A percentile compares a stretch with the other conserved stretches of the same genome.
These are phyloP conservation scores for Clonostachys sp. DNA, from an alignment of 2,329 filamentous ascomycete genomes.

Conservation along the genomic window DNA sequence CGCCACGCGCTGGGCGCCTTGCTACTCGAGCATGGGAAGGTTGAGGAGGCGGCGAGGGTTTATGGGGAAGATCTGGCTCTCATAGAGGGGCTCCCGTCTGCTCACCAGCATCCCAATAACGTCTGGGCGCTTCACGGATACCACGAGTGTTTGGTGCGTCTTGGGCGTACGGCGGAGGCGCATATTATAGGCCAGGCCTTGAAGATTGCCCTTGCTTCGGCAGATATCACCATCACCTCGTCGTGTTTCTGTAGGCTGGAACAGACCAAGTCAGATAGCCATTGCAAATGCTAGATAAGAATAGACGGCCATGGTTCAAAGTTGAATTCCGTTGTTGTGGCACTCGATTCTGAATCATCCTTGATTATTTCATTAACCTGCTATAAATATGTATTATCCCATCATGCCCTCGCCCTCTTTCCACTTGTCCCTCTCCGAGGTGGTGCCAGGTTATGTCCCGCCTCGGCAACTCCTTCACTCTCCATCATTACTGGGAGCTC, in stretches of 20 bases:
- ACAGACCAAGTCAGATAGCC: too few species aligned
- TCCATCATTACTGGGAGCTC: too few species aligned
- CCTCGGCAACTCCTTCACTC: too few species aligned
- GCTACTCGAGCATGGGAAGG: conserved; percentile 54
- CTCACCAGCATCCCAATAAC: conserved; percentile 62
- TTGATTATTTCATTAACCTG: too few species aligned
- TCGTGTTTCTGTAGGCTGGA: conserved; percentile 25
- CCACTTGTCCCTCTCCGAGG: too few species aligned
- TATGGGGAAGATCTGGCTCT: conserved; percentile 56
- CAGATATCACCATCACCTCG: conserved; percentile 50
- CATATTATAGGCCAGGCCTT: conserved; percentile 31
- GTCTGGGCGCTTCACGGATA: conserved; percentile 69
- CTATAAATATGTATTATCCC: too few species aligned
- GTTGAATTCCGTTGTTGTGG: too few species aligned
- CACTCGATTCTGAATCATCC: too few species aligned
- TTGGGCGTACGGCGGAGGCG: conserved; percentile 33
- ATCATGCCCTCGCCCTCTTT: too few species aligned
- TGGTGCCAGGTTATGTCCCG: too few species aligned
- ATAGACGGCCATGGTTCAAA: too few species aligned
- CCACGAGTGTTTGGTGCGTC: conserved; percentile 57
- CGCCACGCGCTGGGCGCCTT: conserved; percentile 64
- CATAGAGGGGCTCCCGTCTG: conserved; percentile 49
- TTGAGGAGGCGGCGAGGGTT: conserved; percentile 44
- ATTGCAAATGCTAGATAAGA: too few species aligned
- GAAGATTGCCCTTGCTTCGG: conserved; percentile 40